phyloP scores from a whole-genome alignment of 2,329 filamentous ascomycete species.

The Xylariales sp. region DNA sequence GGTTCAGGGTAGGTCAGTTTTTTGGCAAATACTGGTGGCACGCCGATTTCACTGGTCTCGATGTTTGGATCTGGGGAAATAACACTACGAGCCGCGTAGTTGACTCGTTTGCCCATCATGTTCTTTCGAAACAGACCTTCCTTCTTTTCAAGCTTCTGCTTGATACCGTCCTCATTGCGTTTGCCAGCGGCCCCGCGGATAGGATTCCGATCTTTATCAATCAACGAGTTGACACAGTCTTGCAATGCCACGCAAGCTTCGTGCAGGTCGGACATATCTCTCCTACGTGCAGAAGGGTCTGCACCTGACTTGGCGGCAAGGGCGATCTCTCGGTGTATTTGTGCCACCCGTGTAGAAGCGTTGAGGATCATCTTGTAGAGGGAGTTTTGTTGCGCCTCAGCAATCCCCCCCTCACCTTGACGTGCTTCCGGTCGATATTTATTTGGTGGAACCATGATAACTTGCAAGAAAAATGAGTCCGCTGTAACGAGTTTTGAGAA shows the following conservation, averaged over 20 bases:
- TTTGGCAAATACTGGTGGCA: conserved; percentile 94
- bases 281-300: conserved; percentile 35
- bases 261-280: conserved; percentile 72
- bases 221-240: conserved; percentile 85
- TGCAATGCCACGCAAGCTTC: conserved; percentile 81
- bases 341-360: conserved; percentile 66
- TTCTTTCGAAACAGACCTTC: conserved; percentile 98
- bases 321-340: conserved; percentile 67
- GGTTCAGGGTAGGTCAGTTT: conserved; percentile 97
- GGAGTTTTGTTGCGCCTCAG: conserved; percentile 83
- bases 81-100: conserved; percentile 94
- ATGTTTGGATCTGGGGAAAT: conserved; percentile 98
- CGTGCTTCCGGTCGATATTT: conserved; percentile 83
- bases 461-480: conserved; percentile 92
- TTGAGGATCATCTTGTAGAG: conserved; percentile 83
- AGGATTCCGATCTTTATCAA: conserved; percentile 85
- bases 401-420: conserved; percentile 74
- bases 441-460: conserved; percentile 86
- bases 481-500: conserved; percentile 62
- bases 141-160: conserved; percentile 97
- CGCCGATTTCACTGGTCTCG: conserved; percentile 97
- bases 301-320: conserved; percentile 34
- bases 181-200: conserved; percentile 73
- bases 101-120: conserved; percentile 99
- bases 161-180: conserved; percentile 87